These are phyloP conservation scores for Haplosporangium gracile DNA, from an alignment of 192 early-diverging fungal species.

Conservation along the genomic window DNA sequence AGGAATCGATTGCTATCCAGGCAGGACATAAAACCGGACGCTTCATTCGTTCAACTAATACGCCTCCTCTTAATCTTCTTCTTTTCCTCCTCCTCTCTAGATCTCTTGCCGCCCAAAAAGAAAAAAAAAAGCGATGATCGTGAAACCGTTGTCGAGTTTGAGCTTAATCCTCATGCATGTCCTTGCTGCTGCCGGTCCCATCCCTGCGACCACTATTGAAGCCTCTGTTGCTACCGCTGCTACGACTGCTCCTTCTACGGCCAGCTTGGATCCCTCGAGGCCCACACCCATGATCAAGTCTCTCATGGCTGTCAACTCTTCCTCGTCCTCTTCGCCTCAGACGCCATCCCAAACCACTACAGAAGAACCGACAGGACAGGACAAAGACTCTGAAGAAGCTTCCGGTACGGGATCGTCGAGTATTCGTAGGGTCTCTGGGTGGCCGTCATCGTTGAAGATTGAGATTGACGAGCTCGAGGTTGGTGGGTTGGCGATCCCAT, in stretches of 20 bases:
- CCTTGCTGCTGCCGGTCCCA: not conserved
- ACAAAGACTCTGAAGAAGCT: not conserved
- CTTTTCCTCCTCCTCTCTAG: too few species aligned
- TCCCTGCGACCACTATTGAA: not conserved
- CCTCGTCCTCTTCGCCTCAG: too few species aligned
- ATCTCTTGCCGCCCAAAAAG: not conserved
- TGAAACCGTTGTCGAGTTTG: not conserved
- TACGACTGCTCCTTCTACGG: not conserved
- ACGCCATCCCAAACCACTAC: not conserved
- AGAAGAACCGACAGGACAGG: not conserved
- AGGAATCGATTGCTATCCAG: too few species aligned
- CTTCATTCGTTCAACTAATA: too few species aligned
- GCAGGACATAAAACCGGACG: too few species aligned
- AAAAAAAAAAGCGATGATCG: not conserved
- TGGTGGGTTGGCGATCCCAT: slow-evolving; percentile 15
- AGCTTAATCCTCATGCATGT: not conserved
- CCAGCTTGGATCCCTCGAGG: not conserved
- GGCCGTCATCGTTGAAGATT: slow-evolving; percentile 20
- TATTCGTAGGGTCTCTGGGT: not conserved
- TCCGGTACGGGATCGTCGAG: not conserved
- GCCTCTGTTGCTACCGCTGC: not conserved
- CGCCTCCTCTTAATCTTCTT: too few species aligned
- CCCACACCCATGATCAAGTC: not conserved
- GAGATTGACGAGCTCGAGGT: slow-evolving; percentile 35
- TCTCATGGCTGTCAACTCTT: not conserved